Evolutionary conservation across 331 rosid genomes (phyloP).

Genomic region (Quercus phellos): DNA sequence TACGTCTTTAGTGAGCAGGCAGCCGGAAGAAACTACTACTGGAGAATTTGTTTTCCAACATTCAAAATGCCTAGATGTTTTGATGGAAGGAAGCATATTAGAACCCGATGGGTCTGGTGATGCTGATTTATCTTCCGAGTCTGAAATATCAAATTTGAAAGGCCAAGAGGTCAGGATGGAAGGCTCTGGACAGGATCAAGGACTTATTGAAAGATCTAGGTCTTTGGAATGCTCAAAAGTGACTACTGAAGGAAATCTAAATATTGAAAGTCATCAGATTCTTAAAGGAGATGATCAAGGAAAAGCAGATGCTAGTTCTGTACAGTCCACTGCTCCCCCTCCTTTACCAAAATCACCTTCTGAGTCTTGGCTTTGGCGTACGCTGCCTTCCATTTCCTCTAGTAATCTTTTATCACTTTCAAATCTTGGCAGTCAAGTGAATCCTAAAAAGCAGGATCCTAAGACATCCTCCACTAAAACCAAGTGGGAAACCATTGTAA

Average conservation of each 20-base stretch:
- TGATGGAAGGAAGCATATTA: conserved; percentile 25
- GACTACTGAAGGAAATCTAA: conserved; percentile 30
- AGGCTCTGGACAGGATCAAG: conserved; percentile 21
- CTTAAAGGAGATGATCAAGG: conserved; percentile 27
- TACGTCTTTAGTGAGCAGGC: conserved; percentile 22
- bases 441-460: conserved; percentile 36
- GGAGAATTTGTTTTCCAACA: conserved; percentile 36
- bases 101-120: conserved; percentile 32
- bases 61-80: conserved; percentile 29
- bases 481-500: conserved; percentile 96
- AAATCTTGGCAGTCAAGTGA: conserved; percentile 24
- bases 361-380: conserved; percentile 94
- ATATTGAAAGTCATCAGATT: conserved; percentile 28
- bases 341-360: conserved; percentile 94
- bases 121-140: conserved; percentile 24
- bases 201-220: conserved; percentile 12
- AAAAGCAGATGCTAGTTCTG: conserved; percentile 21
- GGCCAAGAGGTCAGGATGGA: conserved; percentile 28
- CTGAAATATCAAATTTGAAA: conserved; percentile 22
- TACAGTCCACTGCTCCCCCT: conserved; percentile 53
- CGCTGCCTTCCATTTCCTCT: conserved; percentile 53
- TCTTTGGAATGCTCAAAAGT: conserved; percentile 22
- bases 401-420: conserved; percentile 37
- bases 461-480: conserved; percentile 37
- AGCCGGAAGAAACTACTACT: conserved; percentile 23